Conservation (phyloP, 2,329 filamentous ascomycete genomes). For the Monosporascus sp. region DNA sequence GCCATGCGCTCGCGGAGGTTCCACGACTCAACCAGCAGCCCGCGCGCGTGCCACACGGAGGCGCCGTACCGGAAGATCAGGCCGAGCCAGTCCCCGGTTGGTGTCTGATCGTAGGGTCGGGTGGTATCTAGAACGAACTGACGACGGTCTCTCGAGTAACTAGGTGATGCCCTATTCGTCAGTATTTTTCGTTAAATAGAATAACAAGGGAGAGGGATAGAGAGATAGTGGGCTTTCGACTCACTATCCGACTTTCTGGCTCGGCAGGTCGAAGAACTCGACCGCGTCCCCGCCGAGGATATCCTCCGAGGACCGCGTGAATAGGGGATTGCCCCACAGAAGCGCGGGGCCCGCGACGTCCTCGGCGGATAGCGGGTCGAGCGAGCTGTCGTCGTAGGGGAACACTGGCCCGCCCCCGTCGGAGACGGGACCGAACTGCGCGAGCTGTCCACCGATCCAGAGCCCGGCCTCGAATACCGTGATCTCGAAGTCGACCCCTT, state of each 20-base stretch:
- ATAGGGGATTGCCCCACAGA: slow-evolving; percentile 17
- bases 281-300: slow-evolving; percentile 10
- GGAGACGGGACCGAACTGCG: slow-evolving; percentile 7
- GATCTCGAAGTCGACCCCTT: slow-evolving; percentile 10
- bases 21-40: slow-evolving; percentile 8
- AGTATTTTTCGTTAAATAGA: not conserved
- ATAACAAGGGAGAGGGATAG: not conserved
- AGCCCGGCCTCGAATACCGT: slow-evolving; percentile 18
- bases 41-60: slow-evolving; percentile 13
- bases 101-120: slow-evolving; percentile 16
- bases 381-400: slow-evolving; percentile 13
- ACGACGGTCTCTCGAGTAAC: slow-evolving; percentile 7
- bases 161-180: not conserved
- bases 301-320: slow-evolving; percentile 14
- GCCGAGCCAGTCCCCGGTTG: slow-evolving; percentile 9
- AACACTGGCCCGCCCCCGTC: slow-evolving; percentile 6
- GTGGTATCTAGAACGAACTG: slow-evolving; percentile 3
- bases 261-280: slow-evolving; percentile 11
- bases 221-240: not conserved
- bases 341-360: slow-evolving; percentile 18
- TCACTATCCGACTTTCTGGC: slow-evolving; percentile 18
- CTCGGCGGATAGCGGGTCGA: slow-evolving; percentile 17
- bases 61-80: slow-evolving; percentile 14
- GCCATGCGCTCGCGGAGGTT: slow-evolving; percentile 7
- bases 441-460: slow-evolving; percentile 15